Conservation (phyloP, 345 rosid species). For the Turnera subulata region DNA sequence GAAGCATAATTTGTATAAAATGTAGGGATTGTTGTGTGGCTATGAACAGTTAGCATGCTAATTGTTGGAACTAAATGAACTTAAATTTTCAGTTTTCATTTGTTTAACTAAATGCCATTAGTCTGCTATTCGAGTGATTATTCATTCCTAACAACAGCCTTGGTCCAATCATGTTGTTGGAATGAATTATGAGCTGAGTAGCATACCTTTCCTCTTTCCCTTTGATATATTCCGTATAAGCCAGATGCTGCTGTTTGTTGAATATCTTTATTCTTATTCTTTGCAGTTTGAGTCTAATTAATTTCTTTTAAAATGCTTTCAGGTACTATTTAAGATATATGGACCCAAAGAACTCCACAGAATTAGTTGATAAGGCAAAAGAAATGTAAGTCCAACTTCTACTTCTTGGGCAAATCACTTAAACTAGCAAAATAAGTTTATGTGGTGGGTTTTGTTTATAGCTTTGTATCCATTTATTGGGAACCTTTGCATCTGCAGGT, state of each 20-base stretch:
- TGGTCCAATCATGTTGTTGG: neutral
- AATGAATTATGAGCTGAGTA: neutral
- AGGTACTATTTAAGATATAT: conserved; percentile 98
- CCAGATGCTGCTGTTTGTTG: neutral
- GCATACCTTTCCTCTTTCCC: neutral
- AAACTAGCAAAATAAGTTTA: neutral
- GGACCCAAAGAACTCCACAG: conserved; percentile 77
- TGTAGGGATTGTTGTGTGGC: too few species aligned
- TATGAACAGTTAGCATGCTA: too few species aligned
- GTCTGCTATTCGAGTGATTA: too few species aligned
- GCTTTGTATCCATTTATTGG: conserved; percentile 4
- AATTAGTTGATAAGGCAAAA: conserved; percentile 66
- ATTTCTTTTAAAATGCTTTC: conserved; percentile 12
- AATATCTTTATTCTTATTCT: neutral
- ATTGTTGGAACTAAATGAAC: too few species aligned
- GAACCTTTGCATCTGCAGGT: conserved; percentile 37
- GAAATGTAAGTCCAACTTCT: conserved; percentile 55
- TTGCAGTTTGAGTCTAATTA: neutral
- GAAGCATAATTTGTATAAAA: neutral
- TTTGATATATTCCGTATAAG: neutral
- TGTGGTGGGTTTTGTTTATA: neutral
- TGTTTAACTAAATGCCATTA: too few species aligned
- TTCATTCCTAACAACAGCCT: neutral
- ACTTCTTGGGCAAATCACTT: neutral
- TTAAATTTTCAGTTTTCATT: too few species aligned